A percentile compares a stretch with the other conserved stretches of the same genome.
Evolutionary conservation across 805 yeast species (phyloP).

Genomic region (Candida xiaguanensis): DNA sequence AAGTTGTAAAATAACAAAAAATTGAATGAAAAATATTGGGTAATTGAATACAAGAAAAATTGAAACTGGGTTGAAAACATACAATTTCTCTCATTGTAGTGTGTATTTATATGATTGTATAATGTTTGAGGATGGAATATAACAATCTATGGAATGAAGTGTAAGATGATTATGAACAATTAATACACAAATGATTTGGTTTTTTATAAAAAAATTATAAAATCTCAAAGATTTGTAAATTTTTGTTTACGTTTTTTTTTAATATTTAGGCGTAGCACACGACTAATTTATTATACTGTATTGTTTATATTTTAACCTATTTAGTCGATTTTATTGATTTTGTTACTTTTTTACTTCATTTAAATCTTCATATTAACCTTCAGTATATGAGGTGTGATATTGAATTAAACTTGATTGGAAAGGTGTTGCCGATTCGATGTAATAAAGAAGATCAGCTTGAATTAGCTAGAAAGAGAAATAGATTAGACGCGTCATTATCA

Average conservation of each 20-base stretch:
- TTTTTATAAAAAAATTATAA: neutral
- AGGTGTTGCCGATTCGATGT: too few species aligned
- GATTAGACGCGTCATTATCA: too few species aligned
- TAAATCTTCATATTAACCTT: too few species aligned
- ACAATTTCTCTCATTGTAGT: conserved; percentile 21
- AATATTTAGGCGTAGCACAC: neutral
- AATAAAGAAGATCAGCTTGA: too few species aligned
- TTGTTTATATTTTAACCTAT: conserved; percentile 6
- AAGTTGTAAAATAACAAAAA: neutral
- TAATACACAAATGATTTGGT: neutral
- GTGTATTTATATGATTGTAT: neutral
- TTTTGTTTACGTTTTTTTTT: conserved; percentile 1
- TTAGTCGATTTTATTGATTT: conserved; percentile 1
- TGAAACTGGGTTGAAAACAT: too few species aligned
- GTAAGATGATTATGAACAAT: too few species aligned
- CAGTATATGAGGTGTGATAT: too few species aligned
- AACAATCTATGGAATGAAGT: neutral
- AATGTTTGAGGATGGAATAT: neutral
- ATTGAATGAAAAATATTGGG: neutral
- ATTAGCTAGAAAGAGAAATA: too few species aligned
- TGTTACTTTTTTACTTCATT: neutral
- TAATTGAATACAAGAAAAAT: too few species aligned
- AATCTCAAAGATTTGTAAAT: neutral
- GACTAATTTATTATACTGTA: neutral
- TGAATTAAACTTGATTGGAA: too few species aligned